Evolutionary conservation across 2,329 filamentous ascomycete species (phyloP), one percentile per base, ranked within the genome.

Genomic region (Penicillium fuscoglaucum): DNA sequence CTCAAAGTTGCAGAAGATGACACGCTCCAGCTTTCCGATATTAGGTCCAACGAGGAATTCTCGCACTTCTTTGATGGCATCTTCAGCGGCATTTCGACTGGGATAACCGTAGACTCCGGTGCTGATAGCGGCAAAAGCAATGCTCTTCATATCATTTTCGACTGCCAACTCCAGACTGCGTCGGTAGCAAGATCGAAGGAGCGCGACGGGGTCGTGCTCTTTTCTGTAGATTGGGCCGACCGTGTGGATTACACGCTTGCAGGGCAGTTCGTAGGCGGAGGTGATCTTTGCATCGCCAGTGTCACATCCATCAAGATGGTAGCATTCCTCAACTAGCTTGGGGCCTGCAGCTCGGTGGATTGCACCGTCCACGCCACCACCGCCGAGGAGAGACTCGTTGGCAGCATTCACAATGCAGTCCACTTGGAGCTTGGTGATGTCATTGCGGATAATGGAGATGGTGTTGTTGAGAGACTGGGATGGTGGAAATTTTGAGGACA

Each of bases 381-480:
- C 95, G 55, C 93, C 92, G 0, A 90, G 82, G 0, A 98, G 84
- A 1, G 82, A 83, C 10, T 76, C 77, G 74, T 98, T 98, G 45
- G 95, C 93, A 1, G 95, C 93, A 73, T 98, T 98, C 73, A 98
- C 93, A 66, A 97, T 95, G 63, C 89, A 89, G 70, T 92, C 90
- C 46, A 92, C 83, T 33, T 82, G 73, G 4, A 98, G 84, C 15
- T 81, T 86, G 15, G 93, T 97, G 74, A 98, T 96, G 74, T 96
- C 91, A 66, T 86, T 85, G 57, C 85, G 83, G 64, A 91, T 82
- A 39, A 93, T 78, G 46, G 84, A 85, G 67, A 97, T 82, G n/a
- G 58, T 72, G 41, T 74, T 65, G 51, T 76, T 76, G 43, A 90
- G 79, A 10, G 74, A 66, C 56, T 81, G 73, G n/a, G 82, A 84